These are phyloP conservation scores for Pseudomassariella vexata DNA, from an alignment of 2,329 filamentous ascomycete genomes.

Conservation along the genomic window DNA sequence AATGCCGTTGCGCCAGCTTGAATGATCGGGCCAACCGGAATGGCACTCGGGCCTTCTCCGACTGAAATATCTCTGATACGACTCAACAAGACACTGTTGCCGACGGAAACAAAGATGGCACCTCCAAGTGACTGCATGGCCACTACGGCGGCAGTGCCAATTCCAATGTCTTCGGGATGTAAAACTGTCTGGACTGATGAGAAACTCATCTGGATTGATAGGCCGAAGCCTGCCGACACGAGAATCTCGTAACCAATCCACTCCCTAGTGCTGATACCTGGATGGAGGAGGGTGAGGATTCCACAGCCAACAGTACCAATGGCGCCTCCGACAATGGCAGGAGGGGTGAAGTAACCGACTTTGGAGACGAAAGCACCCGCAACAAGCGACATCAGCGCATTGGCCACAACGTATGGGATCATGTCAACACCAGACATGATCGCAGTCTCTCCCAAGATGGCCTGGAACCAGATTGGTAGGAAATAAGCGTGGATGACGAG, in stretches of 20 bases:
- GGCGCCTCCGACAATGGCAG: constrained; percentile 14
- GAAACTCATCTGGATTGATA: constrained; percentile 32
- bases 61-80: constrained; percentile 19
- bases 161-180: constrained; percentile 29
- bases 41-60: constrained; percentile 4
- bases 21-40: constrained; percentile 12
- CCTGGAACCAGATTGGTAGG: constrained; percentile 32
- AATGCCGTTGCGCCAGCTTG: constrained; percentile 18
- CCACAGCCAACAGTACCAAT: constrained; percentile 30
- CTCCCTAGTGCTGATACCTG: constrained; percentile 22
- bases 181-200: constrained; percentile 34
- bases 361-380: constrained; percentile 16
- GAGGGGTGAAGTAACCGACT: constrained; percentile 17
- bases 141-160: constrained; percentile 36
- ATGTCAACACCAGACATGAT: constrained; percentile 18
- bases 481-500: constrained; percentile 1
- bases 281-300: constrained; percentile 26
- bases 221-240: constrained; percentile 28
- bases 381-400: constrained; percentile 17
- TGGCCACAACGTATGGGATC: constrained; percentile 18
- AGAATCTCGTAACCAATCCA: constrained; percentile 30
- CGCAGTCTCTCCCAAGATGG: constrained; percentile 21
- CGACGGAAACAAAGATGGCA: constrained; percentile 40
- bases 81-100: constrained; percentile 34
- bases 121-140: constrained; percentile 36